Evolutionary conservation across 148 eudicot genomes (phyloP), one percentile per base, ranked within the genome.

Genomic region (Linanthus parryae): DNA sequence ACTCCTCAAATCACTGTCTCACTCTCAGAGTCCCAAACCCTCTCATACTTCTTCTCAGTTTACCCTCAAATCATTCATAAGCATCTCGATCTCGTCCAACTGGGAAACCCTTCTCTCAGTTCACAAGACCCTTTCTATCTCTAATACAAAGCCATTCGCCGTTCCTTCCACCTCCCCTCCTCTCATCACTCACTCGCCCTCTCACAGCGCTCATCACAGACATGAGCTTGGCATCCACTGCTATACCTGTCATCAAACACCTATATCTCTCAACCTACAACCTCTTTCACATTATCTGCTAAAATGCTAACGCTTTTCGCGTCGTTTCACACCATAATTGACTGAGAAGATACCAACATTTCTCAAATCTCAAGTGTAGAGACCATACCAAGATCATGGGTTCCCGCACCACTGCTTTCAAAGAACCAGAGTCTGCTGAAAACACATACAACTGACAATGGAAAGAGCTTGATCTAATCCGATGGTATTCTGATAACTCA

Each of bases 401-500:
- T 62, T 36, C 59, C 67, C 22, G 52, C 44, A n/a, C 41, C 53
- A 3, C 43, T 56, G n/a, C 52, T 54, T 28, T 33, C 33, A 22
- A 47, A 54, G 48, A 47, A 8, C 3, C 21, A 10, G 3, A 44
- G 16, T 38, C 54, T 64, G 9, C 42, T 64, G 4, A 47, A 18
- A 13, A 29, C 30, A 46, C 58, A 45, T 0, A 26, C 51, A 2
- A 19, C 44, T 1, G 52, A 53, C n/a, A 65, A 57, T 22, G 68
- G 48, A n/a, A 19, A 24, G 15, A 27, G n/a, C 10, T 33, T 49
- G 34, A 4, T 38, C 6, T 25, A 35, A 43, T 58, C 40, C n/a
- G 36, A 35, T 19, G 68, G 68, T 9, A 48, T 63, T 16, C 22
- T 68, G 25, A 44, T 56, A 68, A 62, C 52, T 61, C 62, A 9